Conservation (phyloP, 345 rosid species). For the Mangifera indica region DNA sequence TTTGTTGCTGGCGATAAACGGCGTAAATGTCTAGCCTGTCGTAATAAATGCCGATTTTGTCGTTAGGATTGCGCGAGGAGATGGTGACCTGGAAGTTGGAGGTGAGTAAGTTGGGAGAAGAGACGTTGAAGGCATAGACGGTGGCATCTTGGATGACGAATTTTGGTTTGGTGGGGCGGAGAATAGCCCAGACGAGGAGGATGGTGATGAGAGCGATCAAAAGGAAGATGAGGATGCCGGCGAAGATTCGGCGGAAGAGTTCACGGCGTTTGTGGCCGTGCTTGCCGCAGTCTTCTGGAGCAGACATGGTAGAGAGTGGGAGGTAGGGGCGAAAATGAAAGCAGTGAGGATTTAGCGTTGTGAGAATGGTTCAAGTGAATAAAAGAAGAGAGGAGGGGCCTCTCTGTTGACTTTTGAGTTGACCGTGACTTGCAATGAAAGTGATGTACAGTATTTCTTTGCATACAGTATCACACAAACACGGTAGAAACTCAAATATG, state of each 20-base stretch:
- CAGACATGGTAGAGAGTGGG: constrained; percentile 38
- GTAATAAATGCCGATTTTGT: constrained; percentile 78
- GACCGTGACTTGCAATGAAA: background rate
- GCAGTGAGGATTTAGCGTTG: too few species aligned
- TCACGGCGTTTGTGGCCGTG: constrained; percentile 34
- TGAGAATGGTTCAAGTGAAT: too few species aligned
- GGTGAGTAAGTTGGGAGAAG: constrained; percentile 67
- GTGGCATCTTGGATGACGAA: constrained; percentile 93
- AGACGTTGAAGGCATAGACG: constrained; percentile 76
- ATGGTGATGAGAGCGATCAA: constrained; percentile 51
- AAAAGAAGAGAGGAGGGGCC: background rate
- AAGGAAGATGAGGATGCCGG: constrained; percentile 49
- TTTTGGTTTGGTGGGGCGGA: constrained; percentile 74
- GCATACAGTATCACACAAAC: too few species aligned
- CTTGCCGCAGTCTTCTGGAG: constrained; percentile 37
- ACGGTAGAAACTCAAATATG: too few species aligned
- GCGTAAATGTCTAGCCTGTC: constrained; percentile 75
- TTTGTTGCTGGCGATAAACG: constrained; percentile 67
- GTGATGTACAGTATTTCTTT: too few species aligned
- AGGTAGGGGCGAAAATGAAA: background rate
- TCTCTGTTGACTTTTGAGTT: background rate
- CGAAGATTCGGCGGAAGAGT: constrained; percentile 34
- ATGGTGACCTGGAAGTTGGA: constrained; percentile 77
- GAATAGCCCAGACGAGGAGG: constrained; percentile 82
- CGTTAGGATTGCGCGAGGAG: constrained; percentile 78